A percentile compares a stretch with the other conserved stretches of the same genome.
Conservation (phyloP, 169 alveolate genomes). For the Plasmodium berghei region DNA sequence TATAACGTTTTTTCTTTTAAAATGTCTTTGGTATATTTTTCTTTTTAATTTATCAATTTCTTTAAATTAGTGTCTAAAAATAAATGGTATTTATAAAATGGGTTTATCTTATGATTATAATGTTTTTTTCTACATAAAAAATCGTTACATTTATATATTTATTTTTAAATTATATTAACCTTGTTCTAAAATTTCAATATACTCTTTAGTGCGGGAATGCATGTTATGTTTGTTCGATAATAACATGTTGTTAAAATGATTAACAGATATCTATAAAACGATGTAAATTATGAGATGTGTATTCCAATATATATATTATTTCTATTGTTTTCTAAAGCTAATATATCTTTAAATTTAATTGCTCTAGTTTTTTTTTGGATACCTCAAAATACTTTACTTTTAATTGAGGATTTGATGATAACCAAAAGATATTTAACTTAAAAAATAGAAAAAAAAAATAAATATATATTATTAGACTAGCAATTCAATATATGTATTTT, state of each 20-base stretch:
- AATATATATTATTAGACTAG: constrained; percentile 1
- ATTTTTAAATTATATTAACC: no score
- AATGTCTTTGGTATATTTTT: no score
- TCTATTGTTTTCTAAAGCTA: not conserved
- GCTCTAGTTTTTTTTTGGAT: not conserved
- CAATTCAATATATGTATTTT: not conserved
- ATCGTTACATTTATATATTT: no score
- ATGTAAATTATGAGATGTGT: not conserved
- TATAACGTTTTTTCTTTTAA: no score
- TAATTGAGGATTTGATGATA: constrained; percentile 45
- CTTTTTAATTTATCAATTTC: no score
- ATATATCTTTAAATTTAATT: no score
- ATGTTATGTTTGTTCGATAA: constrained; percentile 16
- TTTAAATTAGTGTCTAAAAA: no score
- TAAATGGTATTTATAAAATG: no score
- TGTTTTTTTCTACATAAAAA: no score
- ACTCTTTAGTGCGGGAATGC: constrained; percentile 25
- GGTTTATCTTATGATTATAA: no score
- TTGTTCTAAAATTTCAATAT: constrained; percentile 26
- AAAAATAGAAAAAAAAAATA: constrained; percentile 13
- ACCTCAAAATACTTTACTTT: constrained; percentile 48
- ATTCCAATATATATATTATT: not conserved
- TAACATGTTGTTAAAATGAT: constrained; percentile 9
- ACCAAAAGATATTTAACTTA: constrained; percentile 50
- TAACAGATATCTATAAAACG: constrained; percentile 23